These are phyloP conservation scores for Debaryomycetaceae sp. DNA, from an alignment of 1,139 yeast species.

Conservation along the genomic window DNA sequence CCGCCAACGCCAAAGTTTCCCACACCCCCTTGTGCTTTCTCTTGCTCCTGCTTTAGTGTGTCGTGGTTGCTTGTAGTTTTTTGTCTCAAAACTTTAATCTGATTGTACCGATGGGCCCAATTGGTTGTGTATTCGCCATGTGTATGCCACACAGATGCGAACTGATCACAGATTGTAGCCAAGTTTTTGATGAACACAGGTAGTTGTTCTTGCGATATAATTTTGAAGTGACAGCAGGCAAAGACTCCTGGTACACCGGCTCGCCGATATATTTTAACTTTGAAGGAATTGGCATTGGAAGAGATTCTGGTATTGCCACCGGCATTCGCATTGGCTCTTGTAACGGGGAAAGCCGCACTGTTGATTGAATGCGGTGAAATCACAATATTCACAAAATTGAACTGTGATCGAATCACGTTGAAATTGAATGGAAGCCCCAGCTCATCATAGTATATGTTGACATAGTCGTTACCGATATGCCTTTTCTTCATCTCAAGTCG, in stretches of 20 bases:
- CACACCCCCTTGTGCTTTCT: constrained; percentile 8
- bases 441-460: constrained; percentile 76
- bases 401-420: constrained; percentile 70
- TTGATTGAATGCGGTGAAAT: constrained; percentile 55
- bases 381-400: constrained; percentile 77
- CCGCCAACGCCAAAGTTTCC: constrained; percentile 4
- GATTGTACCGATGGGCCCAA: constrained; percentile 66
- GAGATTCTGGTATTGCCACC: constrained; percentile 3
- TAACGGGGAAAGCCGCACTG: constrained; percentile 3
- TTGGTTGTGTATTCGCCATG: constrained; percentile 51
- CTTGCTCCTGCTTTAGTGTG: constrained; percentile 20
- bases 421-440: constrained; percentile 63
- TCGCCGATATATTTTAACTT: constrained; percentile 60
- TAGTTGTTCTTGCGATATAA: constrained; percentile 56
- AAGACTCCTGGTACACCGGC: constrained; percentile 73
- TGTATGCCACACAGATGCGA: constrained; percentile 71
- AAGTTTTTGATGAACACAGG: constrained; percentile 64
- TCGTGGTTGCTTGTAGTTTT: constrained; percentile 33
- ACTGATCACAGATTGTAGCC: constrained; percentile 62
- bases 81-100: constrained; percentile 46
- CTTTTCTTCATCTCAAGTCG: constrained; percentile 60
- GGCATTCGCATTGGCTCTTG: constrained; percentile 2
- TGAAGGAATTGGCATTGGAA: constrained; percentile 22
- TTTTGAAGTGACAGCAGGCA: constrained; percentile 71
- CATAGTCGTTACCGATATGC: constrained; percentile 84